Percentiles rank a stretch among this genome's conserved stretches.
phyloP scores from a whole-genome alignment of 2,329 filamentous ascomycete species.

The Aspergillus latus region DNA sequence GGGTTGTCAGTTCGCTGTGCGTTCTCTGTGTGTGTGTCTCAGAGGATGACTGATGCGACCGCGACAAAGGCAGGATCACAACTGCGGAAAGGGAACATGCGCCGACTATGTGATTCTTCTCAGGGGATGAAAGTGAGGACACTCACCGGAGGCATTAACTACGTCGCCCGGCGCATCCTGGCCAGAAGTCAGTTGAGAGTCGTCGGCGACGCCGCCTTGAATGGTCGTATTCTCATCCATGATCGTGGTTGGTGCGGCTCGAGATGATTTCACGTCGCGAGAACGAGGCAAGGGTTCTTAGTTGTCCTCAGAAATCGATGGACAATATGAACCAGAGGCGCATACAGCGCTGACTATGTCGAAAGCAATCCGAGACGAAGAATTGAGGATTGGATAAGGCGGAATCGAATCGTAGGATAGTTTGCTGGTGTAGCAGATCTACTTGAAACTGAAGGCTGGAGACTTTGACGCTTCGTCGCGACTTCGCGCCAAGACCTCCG shows the following conservation, averaged over 20 bases:
- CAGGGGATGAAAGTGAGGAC: constrained; percentile 16
- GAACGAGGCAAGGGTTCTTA: constrained; percentile 32
- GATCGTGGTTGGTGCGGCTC: constrained; percentile 25
- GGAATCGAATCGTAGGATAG: constrained; percentile 8
- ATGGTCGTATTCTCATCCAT: constrained; percentile 41
- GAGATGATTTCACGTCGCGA: constrained; percentile 30
- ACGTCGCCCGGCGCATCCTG: constrained; percentile 33
- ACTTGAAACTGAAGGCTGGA: constrained; percentile 25
- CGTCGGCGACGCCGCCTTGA: constrained; percentile 29
- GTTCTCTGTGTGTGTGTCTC: constrained; percentile 30
- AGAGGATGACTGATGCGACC: constrained; percentile 35
- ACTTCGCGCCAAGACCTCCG: constrained; percentile 36
- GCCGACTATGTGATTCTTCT: constrained; percentile 3
- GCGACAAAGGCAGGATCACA: constrained; percentile 27
- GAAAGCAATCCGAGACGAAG: constrained; percentile 5
- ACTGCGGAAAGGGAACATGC: constrained; percentile 20
- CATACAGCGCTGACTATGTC: constrained; percentile 9
- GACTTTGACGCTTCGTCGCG: constrained; percentile 25
- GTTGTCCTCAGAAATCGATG: constrained; percentile 23
- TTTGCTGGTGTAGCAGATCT: constrained; percentile 11
- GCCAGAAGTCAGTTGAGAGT: constrained; percentile 26
- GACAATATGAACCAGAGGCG: constrained; percentile 13
- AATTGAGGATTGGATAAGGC: constrained; percentile 1
- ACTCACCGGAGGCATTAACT: constrained; percentile 35
- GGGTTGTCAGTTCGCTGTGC: constrained; percentile 58